Base-by-base conservation (phyloP, 345 rosid genomes). In the Populus deltoides region DNA sequence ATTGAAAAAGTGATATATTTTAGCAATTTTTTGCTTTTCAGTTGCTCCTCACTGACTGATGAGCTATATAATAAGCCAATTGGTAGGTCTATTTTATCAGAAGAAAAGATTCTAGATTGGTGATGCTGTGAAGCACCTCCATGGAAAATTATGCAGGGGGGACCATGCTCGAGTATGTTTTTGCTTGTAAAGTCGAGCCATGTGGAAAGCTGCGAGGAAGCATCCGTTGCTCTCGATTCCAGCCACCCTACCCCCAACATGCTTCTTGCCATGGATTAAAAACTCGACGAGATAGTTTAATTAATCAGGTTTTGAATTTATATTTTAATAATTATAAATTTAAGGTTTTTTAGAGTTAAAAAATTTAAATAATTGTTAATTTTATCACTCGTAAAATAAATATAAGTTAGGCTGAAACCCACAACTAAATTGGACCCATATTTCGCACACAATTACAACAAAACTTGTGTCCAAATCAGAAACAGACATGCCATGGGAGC, bases 101-200 rank as follows among this genome's bases (percentile, higher is more conserved):
- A 49, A 17, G 17, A 16, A 5, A 47, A 15, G 15, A 4, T 11
- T 45, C 51, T 45, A 4, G 51, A 49, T 47, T 47, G 51, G 51
- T 47, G 4, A 15, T 47, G 51, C 16, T 47, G 51, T 3, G 51
- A 47, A 15, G 51, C 51, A 47, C 15, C 51, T 47, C 51, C 51
- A 47, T 62, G 66, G 66, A 29, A 62, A 62, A 62, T n/a, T 13
- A 22, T 22, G 66, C 15, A 11, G 63, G 15, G 5, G 39, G 18
- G 67, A 38, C 24, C 8, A 59, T 6, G n/a, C 76, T 1, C 45
- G 38, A 13, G 66, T 24, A 72, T 36, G 66, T 18, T 67, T 73
- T 67, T 73, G 81, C 81, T 73, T 79, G 61, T 6, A 38, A 72
- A 72, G 76, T 39, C 57, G 24, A 39, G 73, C 47, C 47, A 66